These are phyloP conservation scores for Amanita pseudoporphyria DNA, from an alignment of 768 basidiomycete genomes.

Conservation along the genomic window DNA sequence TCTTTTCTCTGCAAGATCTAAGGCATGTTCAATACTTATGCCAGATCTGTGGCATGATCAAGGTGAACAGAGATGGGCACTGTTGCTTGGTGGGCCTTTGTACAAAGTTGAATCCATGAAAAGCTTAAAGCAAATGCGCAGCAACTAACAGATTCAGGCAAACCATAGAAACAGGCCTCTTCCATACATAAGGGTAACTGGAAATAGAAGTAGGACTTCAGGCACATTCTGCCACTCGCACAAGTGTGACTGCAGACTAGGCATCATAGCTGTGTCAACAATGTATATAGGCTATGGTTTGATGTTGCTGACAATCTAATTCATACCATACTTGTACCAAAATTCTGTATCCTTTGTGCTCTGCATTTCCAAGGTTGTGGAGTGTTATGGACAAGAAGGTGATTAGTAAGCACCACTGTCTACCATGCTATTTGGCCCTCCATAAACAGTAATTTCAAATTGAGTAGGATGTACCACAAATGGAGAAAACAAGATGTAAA, in stretches of 20 bases:
- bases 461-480: too few species aligned
- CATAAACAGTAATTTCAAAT: too few species aligned
- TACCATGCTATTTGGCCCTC: too few species aligned
- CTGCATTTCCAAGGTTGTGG: constrained; percentile 26
- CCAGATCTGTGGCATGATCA: constrained; percentile 37
- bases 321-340: constrained; percentile 32
- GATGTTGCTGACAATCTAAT: not conserved
- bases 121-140: not conserved
- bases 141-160: constrained; percentile 30
- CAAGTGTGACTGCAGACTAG: constrained; percentile 33
- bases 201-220: constrained; percentile 37
- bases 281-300: not conserved
- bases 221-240: constrained; percentile 37
- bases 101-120: not conserved
- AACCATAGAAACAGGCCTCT: constrained; percentile 35
- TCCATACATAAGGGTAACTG: constrained; percentile 33
- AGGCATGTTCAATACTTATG: constrained; percentile 36
- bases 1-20: constrained; percentile 34
- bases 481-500: too few species aligned
- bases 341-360: constrained; percentile 33
- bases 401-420: too few species aligned
- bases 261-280: constrained; percentile 29
- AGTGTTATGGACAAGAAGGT: constrained; percentile 2
- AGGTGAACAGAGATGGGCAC: constrained; percentile 40
- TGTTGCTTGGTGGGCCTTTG: constrained; percentile 33